These are phyloP conservation scores for Auriculariales sp. DNA, from an alignment of 768 basidiomycete genomes.

Conservation along the genomic window DNA sequence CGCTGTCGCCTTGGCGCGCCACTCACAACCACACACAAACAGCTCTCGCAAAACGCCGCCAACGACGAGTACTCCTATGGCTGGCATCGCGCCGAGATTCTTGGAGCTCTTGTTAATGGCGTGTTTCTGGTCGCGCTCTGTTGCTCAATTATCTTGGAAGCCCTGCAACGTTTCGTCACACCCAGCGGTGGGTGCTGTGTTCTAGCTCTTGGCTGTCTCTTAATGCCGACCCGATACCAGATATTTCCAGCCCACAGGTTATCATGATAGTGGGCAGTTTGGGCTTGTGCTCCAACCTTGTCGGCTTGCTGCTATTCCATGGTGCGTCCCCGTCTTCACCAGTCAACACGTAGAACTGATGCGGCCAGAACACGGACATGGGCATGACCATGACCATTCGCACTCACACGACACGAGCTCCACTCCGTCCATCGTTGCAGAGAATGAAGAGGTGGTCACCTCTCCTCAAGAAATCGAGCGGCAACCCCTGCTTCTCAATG, in stretches of 20 bases:
- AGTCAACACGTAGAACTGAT: too few relatives aligned
- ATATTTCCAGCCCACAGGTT: slow-evolving; percentile 77
- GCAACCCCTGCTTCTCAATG: not conserved
- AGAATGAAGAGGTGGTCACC: too few relatives aligned
- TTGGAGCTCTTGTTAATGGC: slow-evolving; percentile 90
- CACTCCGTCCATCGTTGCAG: too few relatives aligned
- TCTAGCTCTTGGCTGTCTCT: slow-evolving; percentile 5
- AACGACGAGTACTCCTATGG: slow-evolving; percentile 81
- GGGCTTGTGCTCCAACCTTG: slow-evolving; percentile 81
- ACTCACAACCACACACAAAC: too few relatives aligned
- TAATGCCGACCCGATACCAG: slow-evolving; percentile 28
- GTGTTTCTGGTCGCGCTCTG: slow-evolving; percentile 94
- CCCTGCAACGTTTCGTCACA: slow-evolving; percentile 77
- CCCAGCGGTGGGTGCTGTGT: slow-evolving; percentile 43
- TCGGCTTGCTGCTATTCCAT: slow-evolving; percentile 90
- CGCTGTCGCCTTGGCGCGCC: slow-evolving; percentile 1
- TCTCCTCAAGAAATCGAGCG: not conserved
- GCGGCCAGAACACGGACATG: not conserved
- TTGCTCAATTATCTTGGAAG: slow-evolving; percentile 89
- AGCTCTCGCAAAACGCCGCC: slow-evolving; percentile 47
- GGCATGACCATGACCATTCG: not conserved
- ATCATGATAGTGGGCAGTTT: slow-evolving; percentile 82
- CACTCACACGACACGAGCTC: not conserved
- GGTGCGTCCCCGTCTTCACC: slow-evolving; percentile 32
- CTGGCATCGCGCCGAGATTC: slow-evolving; percentile 97